Base-by-base conservation (phyloP, 1,284 basidiomycete species). In the Moniliella sp. region DNA sequence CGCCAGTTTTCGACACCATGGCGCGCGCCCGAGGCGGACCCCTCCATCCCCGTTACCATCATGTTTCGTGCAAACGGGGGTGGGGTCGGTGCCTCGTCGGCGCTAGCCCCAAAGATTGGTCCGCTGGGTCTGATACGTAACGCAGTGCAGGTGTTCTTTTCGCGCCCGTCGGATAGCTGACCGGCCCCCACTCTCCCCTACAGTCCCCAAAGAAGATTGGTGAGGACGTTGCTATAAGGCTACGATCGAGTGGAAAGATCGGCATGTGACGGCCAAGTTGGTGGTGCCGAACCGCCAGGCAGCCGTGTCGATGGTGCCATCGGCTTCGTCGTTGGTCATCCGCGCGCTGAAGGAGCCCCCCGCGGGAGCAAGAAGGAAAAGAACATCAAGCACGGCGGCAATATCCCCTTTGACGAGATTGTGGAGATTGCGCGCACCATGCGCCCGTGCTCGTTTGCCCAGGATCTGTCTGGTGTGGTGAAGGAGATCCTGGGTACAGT, bases 251-350 rank as follows among this genome's bases (percentile, higher is more conserved):
- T 99, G 91, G 91, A 99, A 99, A 69, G 91, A 91, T 70, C 83
- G 97, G 61, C 81, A 86, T 42, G 91, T 99, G 43, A 99, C 91
- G 50, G 83, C 94, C 49, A 84, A 97, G 66, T 75, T 97, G 43
- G 97, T 88, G 39, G 94, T 99, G 64, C 91, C 97, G 73, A 99
- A 99, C 69, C 84, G 88, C 69, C 91, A 99, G 75, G 88, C 88
- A 36, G 69, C 77, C 52, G 86, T 94, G 61, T 73, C 84, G 42
- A 84, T 99, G 56, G 91, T 99, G 37, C 91, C 91, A 54, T 86
- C 86, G 34, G 88, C 91, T 36, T 91, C 82, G 30, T 88, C 91
- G 37, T 76, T 99, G 34, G 84, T 99, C 66, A 94, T 99, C 71
- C 77, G 76, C 62, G 88, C 91, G 45, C 77, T 99, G 64, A 99